Base-by-base conservation (phyloP, 2,329 filamentous ascomycete species). In the Calycina herbarum region DNA sequence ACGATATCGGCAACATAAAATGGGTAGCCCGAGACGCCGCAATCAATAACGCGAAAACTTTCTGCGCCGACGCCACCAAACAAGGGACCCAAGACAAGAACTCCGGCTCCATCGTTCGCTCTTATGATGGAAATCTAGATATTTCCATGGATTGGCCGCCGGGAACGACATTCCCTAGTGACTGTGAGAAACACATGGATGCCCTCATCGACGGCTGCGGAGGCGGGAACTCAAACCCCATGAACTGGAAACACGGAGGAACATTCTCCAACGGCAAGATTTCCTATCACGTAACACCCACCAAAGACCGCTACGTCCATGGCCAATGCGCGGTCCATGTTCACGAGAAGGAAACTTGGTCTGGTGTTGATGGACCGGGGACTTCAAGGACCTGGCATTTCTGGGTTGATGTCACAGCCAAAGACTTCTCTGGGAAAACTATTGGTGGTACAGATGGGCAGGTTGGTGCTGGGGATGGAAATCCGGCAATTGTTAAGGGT, bases 241-340 rank as follows among this genome's bases (percentile, higher is more conserved):
- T 57, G 31, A 57, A 62, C 11, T 62, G 61, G 61, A 62, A 62
- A 62, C 61, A 62, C 20, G 61, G 61, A 33, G 61, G 61, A n/a
- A 40, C 20, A 1, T 31, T 40, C 3, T 31, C n/a, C 1, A 20
- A 15, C 5, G 61, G 61, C 2, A 24, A 27, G 3, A 42, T 42
- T 11, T 57, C 31, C n/a, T 62, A 62, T 11, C 61, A 62, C 7
- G 27, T 62, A 15, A 35, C 20, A 15, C 45, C 51, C 17, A 38
- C 17, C 1, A 29, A 38, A 11, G 35, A 17, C n/a, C 45, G 48
- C 6, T 62, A 56, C 33, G 20, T 57, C 10, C 29, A 48, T 7
- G 61, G 61, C 17, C 24, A 27, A 15, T 62, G 60, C 31, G 11
- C 27, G 1, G 20, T 62, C 8, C 61, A 62, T 10, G 31, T 57